A percentile compares a stretch with the other conserved stretches of the same genome.
Conservation (phyloP, 768 basidiomycete species). For the Tricholoma saponaceum region DNA sequence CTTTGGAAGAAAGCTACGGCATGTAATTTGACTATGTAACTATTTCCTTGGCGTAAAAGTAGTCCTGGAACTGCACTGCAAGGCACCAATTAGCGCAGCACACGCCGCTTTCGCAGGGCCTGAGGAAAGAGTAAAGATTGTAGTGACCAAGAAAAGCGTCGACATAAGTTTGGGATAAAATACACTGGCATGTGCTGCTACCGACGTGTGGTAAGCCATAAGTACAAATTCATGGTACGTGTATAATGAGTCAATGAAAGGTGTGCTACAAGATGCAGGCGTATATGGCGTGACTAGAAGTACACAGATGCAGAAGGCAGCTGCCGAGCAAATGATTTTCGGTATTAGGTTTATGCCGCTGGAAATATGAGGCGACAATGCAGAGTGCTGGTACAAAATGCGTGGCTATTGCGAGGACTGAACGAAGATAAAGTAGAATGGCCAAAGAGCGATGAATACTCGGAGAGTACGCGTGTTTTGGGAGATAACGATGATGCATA, state of each 20-base stretch:
- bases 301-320: neutral
- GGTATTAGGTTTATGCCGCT: conserved; percentile 5
- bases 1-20: neutral
- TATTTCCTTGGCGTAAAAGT: neutral
- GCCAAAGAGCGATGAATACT: neutral
- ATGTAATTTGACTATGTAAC: conserved; percentile 13
- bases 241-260: neutral
- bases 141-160: no score
- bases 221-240: neutral
- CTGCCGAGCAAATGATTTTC: neutral
- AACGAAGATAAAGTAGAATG: neutral
- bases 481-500: neutral
- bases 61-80: neutral
- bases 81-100: no score
- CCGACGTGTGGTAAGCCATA: no score
- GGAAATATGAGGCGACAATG: neutral
- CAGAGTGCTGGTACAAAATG: neutral
- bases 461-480: no score
- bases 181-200: no score
- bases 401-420: neutral
- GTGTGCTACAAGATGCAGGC: conserved; percentile 6
- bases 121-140: no score
- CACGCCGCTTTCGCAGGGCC: no score
- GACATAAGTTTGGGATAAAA: no score
- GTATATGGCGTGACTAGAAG: conserved; percentile 8